Evolutionary conservation across 73 alveolate genomes (phyloP).

Genomic region (Tetrahymena elliotti): DNA sequence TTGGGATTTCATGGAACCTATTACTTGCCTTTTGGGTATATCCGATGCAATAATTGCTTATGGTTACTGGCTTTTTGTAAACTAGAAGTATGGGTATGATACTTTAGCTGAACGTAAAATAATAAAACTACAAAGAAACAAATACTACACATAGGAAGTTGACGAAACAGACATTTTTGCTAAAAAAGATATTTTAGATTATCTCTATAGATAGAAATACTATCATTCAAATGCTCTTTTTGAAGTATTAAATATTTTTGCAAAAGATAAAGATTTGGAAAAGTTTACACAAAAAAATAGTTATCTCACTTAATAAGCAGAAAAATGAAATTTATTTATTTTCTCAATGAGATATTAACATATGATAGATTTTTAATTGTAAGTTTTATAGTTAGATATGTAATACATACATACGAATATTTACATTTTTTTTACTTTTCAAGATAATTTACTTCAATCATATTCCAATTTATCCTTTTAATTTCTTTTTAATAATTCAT

Average conservation of each 20-base stretch:
- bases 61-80: constrained; percentile 38
- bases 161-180: neutral
- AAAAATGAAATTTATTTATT: neutral
- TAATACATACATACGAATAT: no score
- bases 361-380: no score
- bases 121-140: neutral
- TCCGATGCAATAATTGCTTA: constrained; percentile 41
- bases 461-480: no score
- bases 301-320: neutral
- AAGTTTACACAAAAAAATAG: neutral
- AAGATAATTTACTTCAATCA: no score
- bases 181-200: neutral
- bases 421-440: no score
- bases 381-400: no score
- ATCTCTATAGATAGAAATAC: neutral
- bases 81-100: constrained; percentile 14
- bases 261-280: neutral
- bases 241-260: neutral
- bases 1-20: constrained; percentile 62
- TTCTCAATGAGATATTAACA: no score
- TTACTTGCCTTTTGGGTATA: constrained; percentile 44
- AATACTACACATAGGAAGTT: neutral
- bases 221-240: neutral
- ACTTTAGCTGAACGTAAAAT: neutral
- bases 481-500: no score